Evolutionary conservation across 331 rosid species (phyloP), one percentile per base, ranked within the genome.

Genomic region (Stylosanthes scabra): DNA sequence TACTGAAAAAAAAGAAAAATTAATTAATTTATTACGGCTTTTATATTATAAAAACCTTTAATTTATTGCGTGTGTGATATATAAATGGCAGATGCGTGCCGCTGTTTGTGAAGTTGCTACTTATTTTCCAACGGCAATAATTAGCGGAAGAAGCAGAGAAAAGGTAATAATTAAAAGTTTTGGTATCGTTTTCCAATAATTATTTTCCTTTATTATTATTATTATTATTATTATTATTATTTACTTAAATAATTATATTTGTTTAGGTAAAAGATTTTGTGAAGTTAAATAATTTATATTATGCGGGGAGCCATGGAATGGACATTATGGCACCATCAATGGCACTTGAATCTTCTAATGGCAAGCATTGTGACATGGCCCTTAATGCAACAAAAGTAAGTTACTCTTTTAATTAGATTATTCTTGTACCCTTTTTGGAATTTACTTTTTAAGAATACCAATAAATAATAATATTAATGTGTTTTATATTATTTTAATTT

Each of bases 301-400:
- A 94, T 70, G 99, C 99, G 59, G 99, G 99, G 54, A 94, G 99
- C 80, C 99, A 94, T 80, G 99, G 99, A 46, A 91, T 94, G 97
- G 99, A 94, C 81, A 94, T 94, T 66, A 83, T 88, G 97, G 85
- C 82, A 68, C 97, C 96, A 39, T 66, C 89, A 27, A 56, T 68
- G 72, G 82, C 86, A 45, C 49, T 59, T 42, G 78, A 45, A 62
- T 82, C 75, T 40, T 61, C 85, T 70, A 81, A 80, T 14, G 73
- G 65, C 63, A 77, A 83, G 64, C 68, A 50, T 60, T 44, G 63
- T 15, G 45, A 45, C 77, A 37, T 42, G 49, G 44, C 44, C 37
- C 34, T 46, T 41, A 72, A 83, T 67, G n/a, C n/a, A n/a, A 74
- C 74, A 49, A 80, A 75, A 76, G 98, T 91, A 46, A 72, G 82